These are phyloP conservation scores for Gremmenia infestans DNA, from an alignment of 2,329 filamentous ascomycete species.

Conservation along the genomic window DNA sequence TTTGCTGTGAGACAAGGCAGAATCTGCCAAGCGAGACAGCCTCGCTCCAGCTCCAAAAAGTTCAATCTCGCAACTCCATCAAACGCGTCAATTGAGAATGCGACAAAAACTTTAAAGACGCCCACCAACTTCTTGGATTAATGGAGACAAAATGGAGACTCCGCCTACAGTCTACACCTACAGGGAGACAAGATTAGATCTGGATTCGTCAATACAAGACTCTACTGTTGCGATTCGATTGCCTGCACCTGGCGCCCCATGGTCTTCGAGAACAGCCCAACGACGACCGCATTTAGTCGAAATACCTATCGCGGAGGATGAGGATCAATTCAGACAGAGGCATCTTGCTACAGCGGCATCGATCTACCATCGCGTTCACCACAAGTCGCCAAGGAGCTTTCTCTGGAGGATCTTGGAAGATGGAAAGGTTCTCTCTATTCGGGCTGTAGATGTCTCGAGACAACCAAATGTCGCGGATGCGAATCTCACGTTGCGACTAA, in stretches of 20 bases:
- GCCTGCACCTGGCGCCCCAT: slow-evolving; percentile 44
- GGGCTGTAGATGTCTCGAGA: slow-evolving; percentile 75
- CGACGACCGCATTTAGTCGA: slow-evolving; percentile 36
- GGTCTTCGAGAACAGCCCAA: slow-evolving; percentile 34
- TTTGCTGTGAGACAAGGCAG: not conserved
- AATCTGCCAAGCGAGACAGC: not conserved
- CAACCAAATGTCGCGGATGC: slow-evolving; percentile 61
- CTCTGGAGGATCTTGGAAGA: slow-evolving; percentile 87
- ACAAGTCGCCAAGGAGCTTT: slow-evolving; percentile 75
- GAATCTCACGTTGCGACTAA: slow-evolving; percentile 70
- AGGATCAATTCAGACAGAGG: slow-evolving; percentile 66
- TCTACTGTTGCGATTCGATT: slow-evolving; percentile 68
- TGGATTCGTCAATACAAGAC: slow-evolving; percentile 66
- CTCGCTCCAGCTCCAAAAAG: not conserved
- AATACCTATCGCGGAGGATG: slow-evolving; percentile 53
- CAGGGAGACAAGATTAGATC: slow-evolving; percentile 81
- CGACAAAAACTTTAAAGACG: slow-evolving; percentile 13
- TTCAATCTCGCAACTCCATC: not conserved
- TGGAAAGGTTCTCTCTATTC: slow-evolving; percentile 74
- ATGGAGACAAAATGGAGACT: slow-evolving; percentile 67
- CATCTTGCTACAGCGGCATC: slow-evolving; percentile 74
- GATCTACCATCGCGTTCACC: slow-evolving; percentile 76
- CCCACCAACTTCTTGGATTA: slow-evolving; percentile 21
- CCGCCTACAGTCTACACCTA: slow-evolving; percentile 63
- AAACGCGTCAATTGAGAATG: slow-evolving; percentile 22